phyloP scores from a whole-genome alignment of 768 basidiomycete species.

The Russula brevipes region DNA sequence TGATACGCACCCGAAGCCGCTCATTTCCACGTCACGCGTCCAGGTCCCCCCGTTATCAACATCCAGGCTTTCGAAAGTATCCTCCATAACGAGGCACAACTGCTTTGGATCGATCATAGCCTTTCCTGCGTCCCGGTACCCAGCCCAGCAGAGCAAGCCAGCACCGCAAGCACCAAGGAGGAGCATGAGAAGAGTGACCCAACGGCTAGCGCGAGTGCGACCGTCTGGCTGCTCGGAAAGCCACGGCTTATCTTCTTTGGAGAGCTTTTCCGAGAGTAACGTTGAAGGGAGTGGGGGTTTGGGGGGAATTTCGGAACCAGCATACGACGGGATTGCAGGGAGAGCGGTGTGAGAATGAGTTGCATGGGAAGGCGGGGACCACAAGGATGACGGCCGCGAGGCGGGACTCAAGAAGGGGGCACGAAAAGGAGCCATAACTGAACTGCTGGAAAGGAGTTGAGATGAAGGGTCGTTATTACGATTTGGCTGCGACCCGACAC shows the following conservation, averaged over 20 bases:
- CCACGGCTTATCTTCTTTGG: slow-evolving; percentile 48
- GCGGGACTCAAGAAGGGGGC: slow-evolving; percentile 66
- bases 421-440: slow-evolving; percentile 40
- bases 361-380: slow-evolving; percentile 52
- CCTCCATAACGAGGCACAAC: slow-evolving; percentile 44
- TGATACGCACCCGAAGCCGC: slow-evolving; percentile 43
- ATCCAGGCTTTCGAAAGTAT: slow-evolving; percentile 47
- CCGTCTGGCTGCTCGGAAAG: slow-evolving; percentile 37
- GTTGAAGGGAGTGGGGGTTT: slow-evolving; percentile 39
- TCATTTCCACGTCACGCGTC: slow-evolving; percentile 47
- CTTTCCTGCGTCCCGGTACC: slow-evolving; percentile 35
- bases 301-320: slow-evolving; percentile 17
- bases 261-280: slow-evolving; percentile 48
- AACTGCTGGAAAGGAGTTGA: neutral
- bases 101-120: slow-evolving; percentile 34
- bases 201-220: slow-evolving; percentile 43
- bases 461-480: slow-evolving; percentile 4
- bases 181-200: slow-evolving; percentile 42
- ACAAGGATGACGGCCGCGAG: slow-evolving; percentile 58
- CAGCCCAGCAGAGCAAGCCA: slow-evolving; percentile 44
- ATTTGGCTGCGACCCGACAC: slow-evolving; percentile 1
- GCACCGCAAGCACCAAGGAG: slow-evolving; percentile 40
- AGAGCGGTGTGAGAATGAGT: slow-evolving; percentile 28
- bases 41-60: slow-evolving; percentile 34
- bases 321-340: slow-evolving; percentile 7